A percentile compares a stretch with the other conserved stretches of the same genome.
These are phyloP conservation scores for Madurella mycetomatis DNA, from an alignment of 2,329 filamentous ascomycete genomes.

Conservation along the genomic window DNA sequence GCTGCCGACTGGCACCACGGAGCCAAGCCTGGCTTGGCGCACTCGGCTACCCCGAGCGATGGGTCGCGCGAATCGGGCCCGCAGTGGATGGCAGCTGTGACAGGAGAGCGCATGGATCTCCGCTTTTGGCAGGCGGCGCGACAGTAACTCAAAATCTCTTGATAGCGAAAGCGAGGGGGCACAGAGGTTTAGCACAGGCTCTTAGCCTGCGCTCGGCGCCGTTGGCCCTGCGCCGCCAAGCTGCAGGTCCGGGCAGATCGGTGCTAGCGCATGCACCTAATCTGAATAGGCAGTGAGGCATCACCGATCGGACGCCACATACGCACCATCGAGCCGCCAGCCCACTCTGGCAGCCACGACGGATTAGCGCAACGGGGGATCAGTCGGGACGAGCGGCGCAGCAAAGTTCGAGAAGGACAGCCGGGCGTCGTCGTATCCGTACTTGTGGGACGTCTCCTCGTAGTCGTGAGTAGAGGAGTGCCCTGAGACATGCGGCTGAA, in stretches of 20 bases:
- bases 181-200: too few relatives aligned
- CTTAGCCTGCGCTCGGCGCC: neutral
- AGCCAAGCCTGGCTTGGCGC: slow-evolving; percentile 7
- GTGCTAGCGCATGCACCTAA: slow-evolving; percentile 17
- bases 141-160: too few relatives aligned
- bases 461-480: too few relatives aligned
- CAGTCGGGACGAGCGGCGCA: neutral
- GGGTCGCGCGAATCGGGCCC: neutral
- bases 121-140: neutral
- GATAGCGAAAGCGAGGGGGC: too few relatives aligned
- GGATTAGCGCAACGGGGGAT: slow-evolving; percentile 4
- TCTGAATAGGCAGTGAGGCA: slow-evolving; percentile 3
- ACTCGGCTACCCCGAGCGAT: neutral
- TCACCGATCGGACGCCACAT: slow-evolving; percentile 13
- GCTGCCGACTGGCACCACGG: neutral
- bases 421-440: too few relatives aligned
- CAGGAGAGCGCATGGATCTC: neutral
- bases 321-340: neutral
- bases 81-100: neutral
- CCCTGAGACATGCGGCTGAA: slow-evolving; percentile 6
- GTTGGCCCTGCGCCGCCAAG: slow-evolving; percentile 7
- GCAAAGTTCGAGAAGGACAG: neutral
- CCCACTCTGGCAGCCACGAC: too few relatives aligned
- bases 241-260: slow-evolving; percentile 15
- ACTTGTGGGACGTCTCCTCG: too few relatives aligned